Conservation (phyloP, 2,329 filamentous ascomycete species). For the Verticillium nonalfalfae region DNA sequence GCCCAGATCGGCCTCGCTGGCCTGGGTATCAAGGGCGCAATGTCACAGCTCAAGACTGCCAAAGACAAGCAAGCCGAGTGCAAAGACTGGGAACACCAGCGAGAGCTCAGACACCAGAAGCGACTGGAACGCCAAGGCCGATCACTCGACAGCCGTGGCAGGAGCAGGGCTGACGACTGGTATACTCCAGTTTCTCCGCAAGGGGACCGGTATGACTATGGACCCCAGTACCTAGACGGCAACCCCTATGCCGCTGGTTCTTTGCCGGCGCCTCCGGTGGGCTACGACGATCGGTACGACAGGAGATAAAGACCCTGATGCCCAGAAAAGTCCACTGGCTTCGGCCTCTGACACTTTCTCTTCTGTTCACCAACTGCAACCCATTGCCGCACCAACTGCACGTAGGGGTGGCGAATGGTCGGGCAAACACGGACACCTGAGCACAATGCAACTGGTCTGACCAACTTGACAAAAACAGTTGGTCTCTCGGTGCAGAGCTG, state of each 20-base stretch:
- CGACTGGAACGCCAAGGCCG: constrained; percentile 31
- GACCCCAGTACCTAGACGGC: constrained; percentile 39
- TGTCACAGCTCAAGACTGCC: constrained; percentile 50
- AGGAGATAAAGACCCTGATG: constrained; percentile 21
- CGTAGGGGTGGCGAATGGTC: too few species aligned
- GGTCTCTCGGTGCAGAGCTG: background rate
- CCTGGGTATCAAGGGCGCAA: constrained; percentile 49
- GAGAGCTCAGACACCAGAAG: constrained; percentile 39
- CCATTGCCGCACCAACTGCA: too few species aligned
- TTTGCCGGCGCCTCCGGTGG: constrained; percentile 33
- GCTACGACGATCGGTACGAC: constrained; percentile 19
- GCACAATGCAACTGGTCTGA: constrained; percentile 1
- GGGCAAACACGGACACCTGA: background rate
- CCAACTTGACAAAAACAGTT: background rate
- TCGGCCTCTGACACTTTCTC: background rate
- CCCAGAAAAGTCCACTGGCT: background rate
- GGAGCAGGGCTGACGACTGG: constrained; percentile 38
- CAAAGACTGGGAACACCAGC: constrained; percentile 42
- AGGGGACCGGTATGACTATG: constrained; percentile 27
- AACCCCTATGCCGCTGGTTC: constrained; percentile 35
- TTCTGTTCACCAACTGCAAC: too few species aligned
- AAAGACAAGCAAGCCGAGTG: constrained; percentile 42
- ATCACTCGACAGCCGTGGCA: constrained; percentile 20
- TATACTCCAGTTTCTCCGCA: constrained; percentile 31
- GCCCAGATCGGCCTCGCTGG: constrained; percentile 54